A percentile compares a stretch with the other conserved stretches of the same genome.
phyloP scores from a whole-genome alignment of 768 basidiomycete genomes.

The Tubosaeta sp. region DNA sequence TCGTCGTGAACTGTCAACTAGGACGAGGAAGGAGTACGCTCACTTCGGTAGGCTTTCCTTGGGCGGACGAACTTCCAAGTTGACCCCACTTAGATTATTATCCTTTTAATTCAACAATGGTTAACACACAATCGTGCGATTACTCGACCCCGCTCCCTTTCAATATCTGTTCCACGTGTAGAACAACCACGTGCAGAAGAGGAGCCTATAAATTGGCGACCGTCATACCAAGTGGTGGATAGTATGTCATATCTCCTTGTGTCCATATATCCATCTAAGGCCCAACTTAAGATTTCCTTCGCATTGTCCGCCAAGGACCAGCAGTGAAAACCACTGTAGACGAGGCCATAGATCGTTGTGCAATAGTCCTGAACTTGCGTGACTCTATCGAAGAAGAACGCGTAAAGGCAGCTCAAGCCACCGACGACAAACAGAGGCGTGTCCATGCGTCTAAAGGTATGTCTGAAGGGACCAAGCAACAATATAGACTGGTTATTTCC shows the following conservation, averaged over 20 bases:
- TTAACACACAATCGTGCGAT: constrained; percentile 39
- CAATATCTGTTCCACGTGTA: constrained; percentile 29
- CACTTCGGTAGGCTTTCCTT: constrained; percentile 58
- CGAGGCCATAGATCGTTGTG: constrained; percentile 83
- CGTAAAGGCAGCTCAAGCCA: constrained; percentile 68
- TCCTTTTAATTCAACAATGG: constrained; percentile 85
- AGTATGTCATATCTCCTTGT: constrained; percentile 45
- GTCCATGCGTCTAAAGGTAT: constrained; percentile 68
- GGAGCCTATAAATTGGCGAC: constrained; percentile 36
- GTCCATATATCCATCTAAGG: constrained; percentile 1
- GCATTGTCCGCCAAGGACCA: constrained; percentile 83
- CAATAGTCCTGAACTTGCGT: constrained; percentile 76
- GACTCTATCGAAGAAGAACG: constrained; percentile 86
- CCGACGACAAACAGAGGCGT: constrained; percentile 66
- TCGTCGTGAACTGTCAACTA: constrained; percentile 94
- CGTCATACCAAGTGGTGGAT: constrained; percentile 86
- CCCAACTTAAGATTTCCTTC: constrained; percentile 57
- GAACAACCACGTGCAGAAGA: constrained; percentile 29
- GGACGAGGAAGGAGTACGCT: constrained; percentile 89
- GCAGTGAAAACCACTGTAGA: constrained; percentile 85
- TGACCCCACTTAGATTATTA: constrained; percentile 52
- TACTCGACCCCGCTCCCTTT: constrained; percentile 42
- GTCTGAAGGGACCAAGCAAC: constrained; percentile 2
- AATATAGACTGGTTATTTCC: constrained; percentile 5
- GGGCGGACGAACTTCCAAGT: not conserved